phyloP scores from a whole-genome alignment of 768 basidiomycete species.

The Dacryopinax spathularia region DNA sequence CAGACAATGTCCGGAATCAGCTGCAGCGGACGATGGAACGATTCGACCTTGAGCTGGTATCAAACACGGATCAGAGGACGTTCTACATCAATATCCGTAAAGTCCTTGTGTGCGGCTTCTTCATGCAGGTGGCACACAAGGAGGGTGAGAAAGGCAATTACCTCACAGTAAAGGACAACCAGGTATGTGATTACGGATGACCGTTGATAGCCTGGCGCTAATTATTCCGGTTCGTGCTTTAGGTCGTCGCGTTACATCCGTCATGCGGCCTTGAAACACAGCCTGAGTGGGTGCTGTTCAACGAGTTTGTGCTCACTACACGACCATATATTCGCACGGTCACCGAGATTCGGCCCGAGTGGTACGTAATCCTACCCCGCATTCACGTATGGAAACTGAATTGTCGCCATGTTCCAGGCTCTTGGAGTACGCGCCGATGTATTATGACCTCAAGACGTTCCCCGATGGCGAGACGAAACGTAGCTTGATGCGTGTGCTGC shows the following conservation, averaged over 20 bases:
- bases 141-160: conserved; percentile 84
- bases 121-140: conserved; percentile 95
- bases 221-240: conserved; percentile 9
- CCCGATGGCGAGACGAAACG: conserved; percentile 58
- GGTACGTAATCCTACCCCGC: conserved; percentile 36
- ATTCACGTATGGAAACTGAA: not conserved
- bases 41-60: conserved; percentile 63
- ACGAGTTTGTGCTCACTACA: conserved; percentile 89
- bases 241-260: conserved; percentile 67
- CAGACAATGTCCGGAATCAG: conserved; percentile 85
- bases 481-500: conserved; percentile 39
- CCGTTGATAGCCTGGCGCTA: conserved; percentile 10
- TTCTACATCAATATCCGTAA: conserved; percentile 62
- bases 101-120: conserved; percentile 83
- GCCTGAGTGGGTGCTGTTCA: conserved; percentile 87
- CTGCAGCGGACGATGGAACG: conserved; percentile 84
- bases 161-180: conserved; percentile 87
- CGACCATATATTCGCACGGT: conserved; percentile 82
- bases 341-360: conserved; percentile 72
- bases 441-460: conserved; percentile 57
- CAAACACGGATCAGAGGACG: conserved; percentile 52
- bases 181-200: conserved; percentile 33
- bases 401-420: conserved; percentile 32
- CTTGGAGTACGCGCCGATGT: conserved; percentile 44
- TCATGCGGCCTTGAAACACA: conserved; percentile 75